Evolutionary conservation across 116 monocot species (phyloP).

Genomic region (Trichopus zeylanicus): DNA sequence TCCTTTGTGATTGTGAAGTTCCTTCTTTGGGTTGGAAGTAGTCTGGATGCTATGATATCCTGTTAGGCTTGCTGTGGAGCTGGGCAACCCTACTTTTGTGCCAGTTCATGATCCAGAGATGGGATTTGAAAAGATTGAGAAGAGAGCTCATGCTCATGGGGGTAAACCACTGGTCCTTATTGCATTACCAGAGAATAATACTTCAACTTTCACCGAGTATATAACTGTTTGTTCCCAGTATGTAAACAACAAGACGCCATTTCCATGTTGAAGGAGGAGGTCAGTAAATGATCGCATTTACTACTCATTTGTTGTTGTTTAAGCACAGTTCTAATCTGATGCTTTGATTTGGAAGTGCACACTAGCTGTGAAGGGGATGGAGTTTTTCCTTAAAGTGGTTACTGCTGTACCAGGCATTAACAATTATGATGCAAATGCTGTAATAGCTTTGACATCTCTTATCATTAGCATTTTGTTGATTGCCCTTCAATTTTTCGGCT

Average conservation of each 20-base stretch:
- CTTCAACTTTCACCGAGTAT: background rate
- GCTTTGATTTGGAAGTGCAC: conserved; percentile 38
- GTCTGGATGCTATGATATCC: background rate
- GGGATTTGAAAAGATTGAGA: conserved; percentile 95
- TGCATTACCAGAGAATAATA: background rate
- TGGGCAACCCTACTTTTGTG: conserved; percentile 77
- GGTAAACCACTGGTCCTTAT: conserved; percentile 27
- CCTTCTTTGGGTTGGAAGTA: background rate
- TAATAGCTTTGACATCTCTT: conserved; percentile 14
- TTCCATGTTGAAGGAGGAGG: conserved; percentile 80
- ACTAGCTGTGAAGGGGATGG: conserved; percentile 59
- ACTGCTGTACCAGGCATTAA: conserved; percentile 89
- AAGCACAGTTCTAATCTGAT: background rate
- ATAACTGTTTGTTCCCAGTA: conserved; percentile 27
- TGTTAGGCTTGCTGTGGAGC: conserved; percentile 56
- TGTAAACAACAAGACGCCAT: conserved; percentile 64
- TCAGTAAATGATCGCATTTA: conserved; percentile 8
- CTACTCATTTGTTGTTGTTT: background rate
- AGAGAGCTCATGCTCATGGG: conserved; percentile 81
- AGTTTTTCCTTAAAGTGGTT: conserved; percentile 50
- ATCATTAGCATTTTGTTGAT: background rate
- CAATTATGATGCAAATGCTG: conserved; percentile 80
- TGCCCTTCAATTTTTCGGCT: background rate
- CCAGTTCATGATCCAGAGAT: conserved; percentile 89
- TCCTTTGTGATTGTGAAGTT: background rate